These are phyloP conservation scores for Pelargonium australe DNA, from an alignment of 441 rosid species.

Conservation along the genomic window DNA sequence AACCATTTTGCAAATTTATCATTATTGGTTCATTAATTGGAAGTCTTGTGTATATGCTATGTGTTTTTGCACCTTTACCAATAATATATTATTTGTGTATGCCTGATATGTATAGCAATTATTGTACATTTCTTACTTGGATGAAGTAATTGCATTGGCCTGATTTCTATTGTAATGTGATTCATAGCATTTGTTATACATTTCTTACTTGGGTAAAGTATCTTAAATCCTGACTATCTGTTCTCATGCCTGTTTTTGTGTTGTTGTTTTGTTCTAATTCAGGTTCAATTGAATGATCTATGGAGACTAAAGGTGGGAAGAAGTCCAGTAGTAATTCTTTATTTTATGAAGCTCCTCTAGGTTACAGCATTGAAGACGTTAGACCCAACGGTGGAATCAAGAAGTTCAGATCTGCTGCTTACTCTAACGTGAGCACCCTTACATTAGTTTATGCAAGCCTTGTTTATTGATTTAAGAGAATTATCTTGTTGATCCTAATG, in stretches of 20 bases:
- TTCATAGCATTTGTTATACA: no score
- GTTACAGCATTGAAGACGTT: constrained; percentile 84
- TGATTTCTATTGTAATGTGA: no score
- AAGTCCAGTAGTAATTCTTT: constrained; percentile 55
- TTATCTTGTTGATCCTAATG: not conserved
- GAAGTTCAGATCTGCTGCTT: constrained; percentile 88
- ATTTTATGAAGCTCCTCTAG: constrained; percentile 86
- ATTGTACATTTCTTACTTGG: no score
- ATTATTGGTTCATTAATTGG: no score
- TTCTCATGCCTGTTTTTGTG: not conserved
- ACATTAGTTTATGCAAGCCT: not conserved
- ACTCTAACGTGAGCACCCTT: constrained; percentile 64
- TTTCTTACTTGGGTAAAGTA: no score
- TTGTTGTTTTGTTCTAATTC: not conserved
- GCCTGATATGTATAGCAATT: no score
- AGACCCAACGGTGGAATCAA: constrained; percentile 84
- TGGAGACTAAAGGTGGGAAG: constrained; percentile 85
- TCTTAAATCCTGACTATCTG: not conserved
- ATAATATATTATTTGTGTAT: no score
- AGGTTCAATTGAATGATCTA: constrained; percentile 54
- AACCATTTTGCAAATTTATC: no score
- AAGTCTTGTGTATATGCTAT: no score
- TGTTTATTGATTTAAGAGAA: not conserved
- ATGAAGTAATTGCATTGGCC: no score
- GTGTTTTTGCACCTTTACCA: no score